Conservation (phyloP, 2,329 filamentous ascomycete genomes). For the Xylariaceae sp. region DNA sequence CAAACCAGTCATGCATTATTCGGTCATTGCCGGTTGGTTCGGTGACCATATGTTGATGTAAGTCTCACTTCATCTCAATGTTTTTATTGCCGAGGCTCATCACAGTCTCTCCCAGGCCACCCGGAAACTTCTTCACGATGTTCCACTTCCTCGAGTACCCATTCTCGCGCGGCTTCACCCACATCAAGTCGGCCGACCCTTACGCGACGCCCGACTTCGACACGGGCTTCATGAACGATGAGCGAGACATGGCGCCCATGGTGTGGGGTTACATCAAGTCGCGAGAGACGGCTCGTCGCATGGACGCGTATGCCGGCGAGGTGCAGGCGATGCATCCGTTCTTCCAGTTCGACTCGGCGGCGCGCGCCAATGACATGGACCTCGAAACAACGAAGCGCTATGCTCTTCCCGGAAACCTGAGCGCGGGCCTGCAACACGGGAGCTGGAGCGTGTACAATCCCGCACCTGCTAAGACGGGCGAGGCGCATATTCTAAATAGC, state of each 20-base stretch:
- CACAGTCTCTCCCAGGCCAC: slow-evolving; percentile 49
- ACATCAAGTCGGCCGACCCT: slow-evolving; percentile 67
- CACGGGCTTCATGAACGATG: slow-evolving; percentile 80
- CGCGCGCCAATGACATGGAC: slow-evolving; percentile 68
- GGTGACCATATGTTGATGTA: slow-evolving; percentile 58
- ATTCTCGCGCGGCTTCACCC: slow-evolving; percentile 67
- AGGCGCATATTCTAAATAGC: slow-evolving; percentile 52
- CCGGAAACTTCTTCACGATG: slow-evolving; percentile 79
- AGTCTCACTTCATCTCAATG: too few relatives aligned
- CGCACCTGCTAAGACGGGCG: slow-evolving; percentile 48
- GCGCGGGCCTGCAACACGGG: slow-evolving; percentile 69
- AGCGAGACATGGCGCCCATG: slow-evolving; percentile 79
- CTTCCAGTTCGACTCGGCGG: slow-evolving; percentile 67
- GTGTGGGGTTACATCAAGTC: slow-evolving; percentile 83
- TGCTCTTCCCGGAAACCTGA: slow-evolving; percentile 67
- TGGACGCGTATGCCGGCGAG: slow-evolving; percentile 75
- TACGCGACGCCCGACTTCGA: slow-evolving; percentile 77
- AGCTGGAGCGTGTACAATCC: slow-evolving; percentile 62
- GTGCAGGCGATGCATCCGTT: slow-evolving; percentile 66
- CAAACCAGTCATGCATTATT: slow-evolving; percentile 86
- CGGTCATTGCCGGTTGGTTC: slow-evolving; percentile 66
- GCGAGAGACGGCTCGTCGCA: slow-evolving; percentile 72
- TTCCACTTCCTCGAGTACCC: slow-evolving; percentile 79
- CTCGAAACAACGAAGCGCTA: slow-evolving; percentile 71
- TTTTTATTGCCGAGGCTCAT: too few relatives aligned